phyloP scores from a whole-genome alignment of 2,329 filamentous ascomycete species.

The Penicillium brasilianum region DNA sequence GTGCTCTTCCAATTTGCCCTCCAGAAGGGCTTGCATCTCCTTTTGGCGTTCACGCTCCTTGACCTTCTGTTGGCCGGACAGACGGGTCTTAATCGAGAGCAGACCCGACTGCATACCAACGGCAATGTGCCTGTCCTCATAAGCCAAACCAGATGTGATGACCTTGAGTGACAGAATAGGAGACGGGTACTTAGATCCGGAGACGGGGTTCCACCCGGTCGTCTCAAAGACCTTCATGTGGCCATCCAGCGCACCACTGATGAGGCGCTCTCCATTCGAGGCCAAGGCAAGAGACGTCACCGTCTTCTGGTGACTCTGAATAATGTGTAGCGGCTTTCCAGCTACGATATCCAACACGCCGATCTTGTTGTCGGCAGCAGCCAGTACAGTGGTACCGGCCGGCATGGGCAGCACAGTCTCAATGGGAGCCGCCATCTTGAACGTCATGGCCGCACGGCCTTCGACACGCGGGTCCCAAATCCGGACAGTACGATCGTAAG shows the following conservation, averaged over 20 bases:
- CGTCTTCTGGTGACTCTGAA: slow-evolving; percentile 97
- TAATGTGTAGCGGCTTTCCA: slow-evolving; percentile 81
- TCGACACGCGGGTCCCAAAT: slow-evolving; percentile 88
- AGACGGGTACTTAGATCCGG: slow-evolving; percentile 88
- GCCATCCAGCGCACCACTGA: slow-evolving; percentile 89
- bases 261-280: slow-evolving; percentile 76
- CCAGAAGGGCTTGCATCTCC: slow-evolving; percentile 81
- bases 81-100: slow-evolving; percentile 86
- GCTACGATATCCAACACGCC: slow-evolving; percentile 92
- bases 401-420: slow-evolving; percentile 88
- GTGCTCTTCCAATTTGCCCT: slow-evolving; percentile 77
- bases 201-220: slow-evolving; percentile 92
- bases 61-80: slow-evolving; percentile 79
- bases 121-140: slow-evolving; percentile 87
- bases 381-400: slow-evolving; percentile 83
- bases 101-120: slow-evolving; percentile 95
- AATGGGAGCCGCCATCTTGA: slow-evolving; percentile 89
- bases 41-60: slow-evolving; percentile 77
- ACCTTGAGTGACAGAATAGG: slow-evolving; percentile 85
- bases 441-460: slow-evolving; percentile 78
- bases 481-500: slow-evolving; percentile 91
- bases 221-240: slow-evolving; percentile 98
- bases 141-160: slow-evolving; percentile 68
- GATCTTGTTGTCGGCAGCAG: slow-evolving; percentile 82
- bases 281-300: slow-evolving; percentile 86